A percentile compares a stretch with the other conserved stretches of the same genome.
Conservation (phyloP, 805 yeast genomes). For the Saccharomycodes ludwigii region DNA sequence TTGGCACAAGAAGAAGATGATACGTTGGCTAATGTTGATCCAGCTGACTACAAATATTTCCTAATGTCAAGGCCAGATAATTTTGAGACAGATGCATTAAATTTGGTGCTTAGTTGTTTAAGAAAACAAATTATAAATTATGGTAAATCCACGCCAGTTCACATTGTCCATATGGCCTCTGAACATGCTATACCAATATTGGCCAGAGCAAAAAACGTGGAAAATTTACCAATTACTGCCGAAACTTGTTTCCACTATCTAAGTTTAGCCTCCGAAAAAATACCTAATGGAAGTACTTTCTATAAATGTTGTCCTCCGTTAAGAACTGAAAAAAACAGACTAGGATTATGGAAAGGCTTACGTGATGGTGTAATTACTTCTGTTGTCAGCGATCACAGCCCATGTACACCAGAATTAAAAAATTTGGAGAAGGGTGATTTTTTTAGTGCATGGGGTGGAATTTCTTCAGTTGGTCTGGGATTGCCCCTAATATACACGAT, state of each 20-base stretch:
- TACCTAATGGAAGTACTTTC: constrained; percentile 67
- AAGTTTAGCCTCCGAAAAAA: constrained; percentile 63
- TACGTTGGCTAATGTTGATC: constrained; percentile 37
- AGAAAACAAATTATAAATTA: constrained; percentile 18
- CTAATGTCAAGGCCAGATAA: constrained; percentile 80
- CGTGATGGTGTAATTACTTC: constrained; percentile 54
- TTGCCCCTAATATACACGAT: constrained; percentile 72
- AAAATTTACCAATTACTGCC: constrained; percentile 55
- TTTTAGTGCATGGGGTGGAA: constrained; percentile 94
- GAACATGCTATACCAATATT: constrained; percentile 71
- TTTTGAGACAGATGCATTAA: constrained; percentile 77
- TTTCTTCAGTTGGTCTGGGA: constrained; percentile 86
- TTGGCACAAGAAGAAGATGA: constrained; percentile 31
- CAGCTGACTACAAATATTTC: constrained; percentile 57
- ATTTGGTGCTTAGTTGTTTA: constrained; percentile 54
- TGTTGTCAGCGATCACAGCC: constrained; percentile 92
- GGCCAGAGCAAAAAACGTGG: constrained; percentile 42
- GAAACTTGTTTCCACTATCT: constrained; percentile 94
- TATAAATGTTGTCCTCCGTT: constrained; percentile 96
- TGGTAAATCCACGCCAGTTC: constrained; percentile 51
- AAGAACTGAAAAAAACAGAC: constrained; percentile 59
- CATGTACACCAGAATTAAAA: constrained; percentile 87
- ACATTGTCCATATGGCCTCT: constrained; percentile 84
- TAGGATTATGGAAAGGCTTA: constrained; percentile 68
- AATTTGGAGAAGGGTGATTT: constrained; percentile 76